Evolutionary conservation across 352 stramenopile genomes (phyloP).

Genomic region (Phytophthora multivora): DNA sequence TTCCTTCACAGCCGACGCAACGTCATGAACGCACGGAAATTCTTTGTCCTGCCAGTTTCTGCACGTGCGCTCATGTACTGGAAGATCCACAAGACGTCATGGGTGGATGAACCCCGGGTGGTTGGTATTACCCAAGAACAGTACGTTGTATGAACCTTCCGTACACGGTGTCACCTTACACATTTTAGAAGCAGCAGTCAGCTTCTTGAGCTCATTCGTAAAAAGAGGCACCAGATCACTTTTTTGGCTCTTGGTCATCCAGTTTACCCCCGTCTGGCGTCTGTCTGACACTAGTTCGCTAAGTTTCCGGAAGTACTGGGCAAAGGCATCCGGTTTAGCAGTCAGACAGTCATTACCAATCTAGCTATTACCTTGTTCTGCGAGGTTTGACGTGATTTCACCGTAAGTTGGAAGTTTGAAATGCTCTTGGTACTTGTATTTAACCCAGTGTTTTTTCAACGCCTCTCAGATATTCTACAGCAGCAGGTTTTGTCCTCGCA

Average conservation of each 20-base stretch:
- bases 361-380: conserved; percentile 25
- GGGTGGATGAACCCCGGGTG: background rate
- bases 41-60: background rate
- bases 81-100: background rate
- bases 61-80: background rate
- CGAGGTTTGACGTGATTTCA: conserved; percentile 28
- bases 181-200: background rate
- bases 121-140: background rate
- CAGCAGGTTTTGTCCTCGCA: background rate
- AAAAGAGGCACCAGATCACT: background rate
- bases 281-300: background rate
- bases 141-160: background rate
- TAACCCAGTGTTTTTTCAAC: conserved; percentile 17
- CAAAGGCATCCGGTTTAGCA: background rate
- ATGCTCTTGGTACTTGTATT: conserved; percentile 24
- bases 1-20: background rate
- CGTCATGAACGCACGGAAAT: background rate
- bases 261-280: background rate
- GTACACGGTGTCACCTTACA: background rate
- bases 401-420: conserved; percentile 23
- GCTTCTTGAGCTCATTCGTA: background rate
- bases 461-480: conserved; percentile 8
- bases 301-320: background rate
- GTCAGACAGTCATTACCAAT: background rate
- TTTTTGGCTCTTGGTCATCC: background rate